Percentiles rank a stretch among this genome's conserved stretches.
phyloP scores from a whole-genome alignment of 257 asterid species.

The Nicotiana tomentosiformis region DNA sequence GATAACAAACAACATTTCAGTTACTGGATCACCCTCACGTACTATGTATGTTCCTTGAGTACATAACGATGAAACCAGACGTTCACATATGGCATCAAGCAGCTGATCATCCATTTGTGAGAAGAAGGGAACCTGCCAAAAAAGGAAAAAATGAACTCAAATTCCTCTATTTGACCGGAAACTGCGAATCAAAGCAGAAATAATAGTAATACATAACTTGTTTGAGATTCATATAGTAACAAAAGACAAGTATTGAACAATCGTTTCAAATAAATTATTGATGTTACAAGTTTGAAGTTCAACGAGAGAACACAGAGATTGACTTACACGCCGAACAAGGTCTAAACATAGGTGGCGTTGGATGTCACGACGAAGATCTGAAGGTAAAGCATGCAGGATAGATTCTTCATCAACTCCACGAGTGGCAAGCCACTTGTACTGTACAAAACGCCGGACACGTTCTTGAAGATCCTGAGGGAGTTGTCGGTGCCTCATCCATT shows the following conservation, averaged over 20 bases:
- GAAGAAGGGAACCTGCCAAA: conserved; percentile 75
- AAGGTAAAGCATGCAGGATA: conserved; percentile 59
- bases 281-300: background rate
- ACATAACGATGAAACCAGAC: conserved; percentile 62
- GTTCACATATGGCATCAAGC: conserved; percentile 88
- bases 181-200: background rate
- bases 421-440: conserved; percentile 82
- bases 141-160: background rate
- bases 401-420: conserved; percentile 82
- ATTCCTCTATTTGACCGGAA: background rate
- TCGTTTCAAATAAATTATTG: background rate
- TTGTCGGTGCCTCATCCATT: conserved; percentile 92
- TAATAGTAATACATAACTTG: background rate
- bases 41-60: conserved; percentile 74
- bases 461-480: conserved; percentile 59
- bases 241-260: background rate
- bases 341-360: conserved; percentile 81
- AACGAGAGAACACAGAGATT: background rate
- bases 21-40: conserved; percentile 82
- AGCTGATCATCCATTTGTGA: conserved; percentile 80
- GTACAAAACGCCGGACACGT: conserved; percentile 67
- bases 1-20: conserved; percentile 73
- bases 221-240: background rate
- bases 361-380: conserved; percentile 82
- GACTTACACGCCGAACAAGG: conserved; percentile 81